Evolutionary conservation across 345 rosid species (phyloP), one percentile per base, ranked within the genome.

Genomic region (Lenwebbia sp.): DNA sequence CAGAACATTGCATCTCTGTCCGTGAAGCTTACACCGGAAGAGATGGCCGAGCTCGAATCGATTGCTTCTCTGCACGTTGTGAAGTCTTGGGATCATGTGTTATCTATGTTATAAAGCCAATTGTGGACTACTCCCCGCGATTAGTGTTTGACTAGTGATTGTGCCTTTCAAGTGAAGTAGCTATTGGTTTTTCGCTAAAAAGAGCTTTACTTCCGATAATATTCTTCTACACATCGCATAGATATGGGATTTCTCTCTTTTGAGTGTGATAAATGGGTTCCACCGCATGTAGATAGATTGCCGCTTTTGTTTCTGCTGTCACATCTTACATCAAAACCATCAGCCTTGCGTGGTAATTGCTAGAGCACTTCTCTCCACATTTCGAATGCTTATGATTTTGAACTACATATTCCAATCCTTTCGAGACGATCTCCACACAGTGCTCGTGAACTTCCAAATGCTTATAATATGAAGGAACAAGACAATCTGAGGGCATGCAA

Each of bases 1-100:
- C 92, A 91, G 86, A 94, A 94, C 87, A 88, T 92, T 8, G 93
- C 90, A 83, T 95, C 95, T 87, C 22, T 54, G 55, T 17, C 55
- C 7, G 23, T 54, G 55, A 54, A 93, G 84, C 90, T 94, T 40
- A 88, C 94, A 65, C 88, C 83, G 1, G 92, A 94, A 85, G 95
- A 94, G 84, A 92, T 93, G 91, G 87, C 90, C 33, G 93, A 93
- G 86, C 92, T 93, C 1, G 97, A 94, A 87, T 83, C 86, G 65
- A 92, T 93, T 60, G 93, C 91, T 49, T 86, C 88, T n/a, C n/a
- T n/a, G n/a, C n/a, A n/a, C n/a, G n/a, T n/a, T n/a, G n/a, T n/a
- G n/a, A n/a, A n/a, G n/a, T n/a, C n/a, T n/a, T n/a, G n/a, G n/a
- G n/a, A n/a, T n/a, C n/a, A n/a, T n/a, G n/a, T n/a, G n/a, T n/a